A percentile compares a stretch with the other conserved stretches of the same genome.
These are phyloP conservation scores for Acer saccharum DNA, from an alignment of 345 rosid genomes.

Conservation along the genomic window DNA sequence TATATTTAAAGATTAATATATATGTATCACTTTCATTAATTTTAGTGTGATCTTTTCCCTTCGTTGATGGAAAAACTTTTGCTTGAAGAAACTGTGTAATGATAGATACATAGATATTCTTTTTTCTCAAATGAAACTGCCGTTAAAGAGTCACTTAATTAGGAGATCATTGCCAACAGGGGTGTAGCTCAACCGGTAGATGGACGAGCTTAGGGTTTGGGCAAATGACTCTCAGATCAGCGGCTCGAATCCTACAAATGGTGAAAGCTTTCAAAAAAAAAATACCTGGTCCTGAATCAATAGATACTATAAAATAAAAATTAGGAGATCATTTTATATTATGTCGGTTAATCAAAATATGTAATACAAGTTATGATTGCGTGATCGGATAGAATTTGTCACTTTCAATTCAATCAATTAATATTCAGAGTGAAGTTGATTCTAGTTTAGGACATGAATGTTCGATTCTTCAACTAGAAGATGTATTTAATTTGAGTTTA, in stretches of 20 bases:
- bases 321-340: neutral
- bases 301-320: too few species aligned
- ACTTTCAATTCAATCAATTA: too few species aligned
- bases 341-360: neutral
- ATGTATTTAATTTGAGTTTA: neutral
- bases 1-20: neutral
- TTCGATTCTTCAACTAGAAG: neutral
- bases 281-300: too few species aligned
- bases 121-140: neutral
- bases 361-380: neutral
- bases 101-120: neutral
- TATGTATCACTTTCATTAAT: neutral
- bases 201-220: too few species aligned
- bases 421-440: neutral
- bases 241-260: too few species aligned
- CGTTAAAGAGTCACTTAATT: neutral
- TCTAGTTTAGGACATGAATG: neutral
- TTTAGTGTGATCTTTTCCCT: neutral
- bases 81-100: conserved; percentile 7
- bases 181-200: too few species aligned
- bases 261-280: too few species aligned
- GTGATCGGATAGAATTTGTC: neutral
- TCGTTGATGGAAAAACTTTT: neutral
- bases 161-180: neutral
- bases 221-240: too few species aligned